Percentiles rank a stretch among this genome's conserved stretches.
These are phyloP conservation scores for Ilyonectria mors-panacis DNA, from an alignment of 2,329 filamentous ascomycete species.

Conservation along the genomic window DNA sequence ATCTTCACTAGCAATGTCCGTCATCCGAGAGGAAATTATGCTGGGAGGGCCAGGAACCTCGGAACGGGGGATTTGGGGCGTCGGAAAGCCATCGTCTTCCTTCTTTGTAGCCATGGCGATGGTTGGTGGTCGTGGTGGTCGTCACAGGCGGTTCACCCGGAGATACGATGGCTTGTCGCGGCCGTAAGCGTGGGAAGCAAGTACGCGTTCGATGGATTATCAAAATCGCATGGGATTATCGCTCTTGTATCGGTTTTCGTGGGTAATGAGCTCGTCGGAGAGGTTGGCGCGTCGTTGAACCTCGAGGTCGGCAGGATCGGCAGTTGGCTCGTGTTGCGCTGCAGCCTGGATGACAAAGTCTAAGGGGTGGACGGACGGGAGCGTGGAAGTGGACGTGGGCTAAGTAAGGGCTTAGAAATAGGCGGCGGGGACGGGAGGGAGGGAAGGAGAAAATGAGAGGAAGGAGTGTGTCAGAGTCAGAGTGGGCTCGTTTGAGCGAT, in stretches of 20 bases:
- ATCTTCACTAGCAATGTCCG: constrained; percentile 73
- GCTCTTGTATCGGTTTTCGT: constrained; percentile 16
- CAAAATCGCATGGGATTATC: constrained; percentile 20
- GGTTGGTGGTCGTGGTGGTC: constrained; percentile 27
- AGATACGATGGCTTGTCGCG: constrained; percentile 33
- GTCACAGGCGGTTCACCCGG: constrained; percentile 32
- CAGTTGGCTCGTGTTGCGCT: constrained; percentile 45
- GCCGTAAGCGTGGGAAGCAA: constrained; percentile 20
- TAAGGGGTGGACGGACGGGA: constrained; percentile 39
- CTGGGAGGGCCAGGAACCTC: constrained; percentile 69
- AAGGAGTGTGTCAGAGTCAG: constrained; percentile 28
- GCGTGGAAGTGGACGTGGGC: constrained; percentile 16
- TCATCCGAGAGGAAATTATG: constrained; percentile 81
- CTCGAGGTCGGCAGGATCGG: constrained; percentile 45
- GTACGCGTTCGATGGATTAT: constrained; percentile 27
- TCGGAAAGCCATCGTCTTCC: constrained; percentile 57
- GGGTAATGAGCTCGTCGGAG: constrained; percentile 22
- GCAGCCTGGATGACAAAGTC: constrained; percentile 37
- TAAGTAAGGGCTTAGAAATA: constrained; percentile 27
- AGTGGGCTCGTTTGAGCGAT: constrained; percentile 12
- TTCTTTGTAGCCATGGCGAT: constrained; percentile 57
- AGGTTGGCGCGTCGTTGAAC: constrained; percentile 38
- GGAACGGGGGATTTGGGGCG: constrained; percentile 58
- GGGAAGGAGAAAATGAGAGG: constrained; percentile 26
- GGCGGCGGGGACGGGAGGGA: constrained; percentile 22